These are phyloP conservation scores for Elaeagnus macrophylla DNA, from an alignment of 306 rosid genomes.

Conservation along the genomic window DNA sequence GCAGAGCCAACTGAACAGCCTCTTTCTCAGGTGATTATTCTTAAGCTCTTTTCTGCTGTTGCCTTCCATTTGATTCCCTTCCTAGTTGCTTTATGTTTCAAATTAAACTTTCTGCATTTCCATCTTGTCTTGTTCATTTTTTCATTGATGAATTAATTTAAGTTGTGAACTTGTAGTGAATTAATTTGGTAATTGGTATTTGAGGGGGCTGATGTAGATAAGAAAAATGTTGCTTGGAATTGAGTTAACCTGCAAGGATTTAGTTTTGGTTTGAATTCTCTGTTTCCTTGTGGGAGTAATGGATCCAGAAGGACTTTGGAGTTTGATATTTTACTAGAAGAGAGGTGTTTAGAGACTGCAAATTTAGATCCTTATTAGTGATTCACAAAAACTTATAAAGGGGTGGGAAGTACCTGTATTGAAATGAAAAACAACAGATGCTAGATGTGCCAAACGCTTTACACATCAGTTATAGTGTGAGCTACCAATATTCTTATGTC, in stretches of 20 bases:
- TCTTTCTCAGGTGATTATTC: constrained; percentile 37
- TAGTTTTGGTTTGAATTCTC: background rate
- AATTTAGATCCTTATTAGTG: no score
- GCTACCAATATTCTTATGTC: no score
- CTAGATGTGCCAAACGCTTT: no score
- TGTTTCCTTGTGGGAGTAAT: background rate
- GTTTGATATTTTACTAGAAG: no score
- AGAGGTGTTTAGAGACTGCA: no score
- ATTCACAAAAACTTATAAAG: no score
- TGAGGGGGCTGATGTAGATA: background rate
- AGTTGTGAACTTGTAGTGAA: background rate
- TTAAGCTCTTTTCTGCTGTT: constrained; percentile 4
- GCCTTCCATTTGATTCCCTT: background rate
- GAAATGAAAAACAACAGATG: no score
- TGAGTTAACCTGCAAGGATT: background rate
- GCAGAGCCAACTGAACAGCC: constrained; percentile 32
- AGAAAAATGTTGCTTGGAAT: background rate
- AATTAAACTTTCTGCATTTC: background rate
- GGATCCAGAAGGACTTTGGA: no score
- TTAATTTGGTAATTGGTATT: background rate
- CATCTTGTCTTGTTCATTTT: background rate
- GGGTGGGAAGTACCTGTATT: no score
- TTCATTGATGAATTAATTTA: background rate
- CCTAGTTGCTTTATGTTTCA: background rate
- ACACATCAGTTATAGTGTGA: no score